A percentile compares a stretch with the other conserved stretches of the same genome.
Conservation (phyloP, 202 grass and related monocot genomes). For the Setaria italica region DNA sequence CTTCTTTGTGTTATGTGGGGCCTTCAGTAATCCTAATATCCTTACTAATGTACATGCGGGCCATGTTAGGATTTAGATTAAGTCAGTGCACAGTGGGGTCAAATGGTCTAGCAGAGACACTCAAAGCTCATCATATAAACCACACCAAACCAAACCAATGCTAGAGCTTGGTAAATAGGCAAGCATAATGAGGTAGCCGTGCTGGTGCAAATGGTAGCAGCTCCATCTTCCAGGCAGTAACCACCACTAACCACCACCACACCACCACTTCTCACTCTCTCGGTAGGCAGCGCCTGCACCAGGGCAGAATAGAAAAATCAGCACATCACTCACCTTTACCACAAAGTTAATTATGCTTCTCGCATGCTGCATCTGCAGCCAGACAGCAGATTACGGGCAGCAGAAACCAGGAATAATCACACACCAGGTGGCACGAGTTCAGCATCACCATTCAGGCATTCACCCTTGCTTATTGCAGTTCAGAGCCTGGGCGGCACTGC, state of each 20-base stretch:
- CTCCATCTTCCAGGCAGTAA: neutral
- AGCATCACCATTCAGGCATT: conserved; percentile 23
- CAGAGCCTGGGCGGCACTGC: conserved; percentile 31
- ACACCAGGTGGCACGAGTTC: conserved; percentile 43
- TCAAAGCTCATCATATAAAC: conserved; percentile 36
- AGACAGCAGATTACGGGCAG: conserved; percentile 21
- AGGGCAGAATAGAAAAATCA: conserved; percentile 44
- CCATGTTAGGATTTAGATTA: conserved; percentile 12
- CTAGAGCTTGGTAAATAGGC: conserved; percentile 42
- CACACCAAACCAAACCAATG: neutral
- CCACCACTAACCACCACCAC: neutral
- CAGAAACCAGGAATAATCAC: conserved; percentile 36
- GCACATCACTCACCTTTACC: conserved; percentile 39
- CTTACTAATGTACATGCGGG: neutral
- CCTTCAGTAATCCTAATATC: conserved; percentile 3
- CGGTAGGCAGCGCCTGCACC: conserved; percentile 37
- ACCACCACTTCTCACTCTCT: neutral
- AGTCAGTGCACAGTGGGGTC: neutral
- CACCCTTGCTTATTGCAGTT: neutral
- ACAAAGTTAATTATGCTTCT: conserved; percentile 43
- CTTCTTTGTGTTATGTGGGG: neutral
- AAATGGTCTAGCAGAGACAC: neutral
- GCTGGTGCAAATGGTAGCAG: conserved; percentile 13
- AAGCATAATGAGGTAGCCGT: conserved; percentile 42
- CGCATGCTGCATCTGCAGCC: conserved; percentile 48